Base-by-base conservation (phyloP, 1,284 basidiomycete species). In the Fomitopsis palustris region DNA sequence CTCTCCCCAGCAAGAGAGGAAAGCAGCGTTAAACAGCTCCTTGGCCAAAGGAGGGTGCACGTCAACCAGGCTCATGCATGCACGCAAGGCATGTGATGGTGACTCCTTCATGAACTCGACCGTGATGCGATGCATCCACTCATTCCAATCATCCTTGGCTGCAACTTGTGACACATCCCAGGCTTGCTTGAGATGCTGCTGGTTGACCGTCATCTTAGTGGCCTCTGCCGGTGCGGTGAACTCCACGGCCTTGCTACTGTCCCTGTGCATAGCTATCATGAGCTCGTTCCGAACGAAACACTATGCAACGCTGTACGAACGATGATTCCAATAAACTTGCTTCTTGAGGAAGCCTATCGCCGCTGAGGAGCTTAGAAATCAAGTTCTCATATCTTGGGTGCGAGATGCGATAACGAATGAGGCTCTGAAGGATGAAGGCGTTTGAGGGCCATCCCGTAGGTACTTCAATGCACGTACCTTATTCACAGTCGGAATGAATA, bases 61-160 rank as follows among this genome's bases (percentile, higher is more conserved):
- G 68, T 98, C 94, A 1, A 98, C 95, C 51, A 99, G 78, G 69
- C 88, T 93, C 80, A 95, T 93, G 70, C 96, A 99, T 1, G 97
- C 96, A 55, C 97, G 87, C 51, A 99, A 81, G 31, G 97, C 96
- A 77, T 98, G 95, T 7, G 95, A 98, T 0, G 97, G 97, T 0
- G 96, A 98, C 66, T 98, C 96, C 68, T 96, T 94, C 90, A 99
- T 95, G 70, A 99, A 92, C 74, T 98, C 96, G 10, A 97, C 92
- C 6, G 95, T 91, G 14, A 99, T 82, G 21, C 92, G 84, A 66
- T 94, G 93, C 77, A 98, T 90, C 97, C 97, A 99, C 54, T 96
- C 95, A 27, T 85, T 78, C 97, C 97, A 99, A 68, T 99, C 96
- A 57, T 96, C 93, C 59, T 83, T 83, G 0, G 90, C 90, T 16